Evolutionary conservation across 331 rosid genomes (phyloP).

Genomic region (Malus hybrid): DNA sequence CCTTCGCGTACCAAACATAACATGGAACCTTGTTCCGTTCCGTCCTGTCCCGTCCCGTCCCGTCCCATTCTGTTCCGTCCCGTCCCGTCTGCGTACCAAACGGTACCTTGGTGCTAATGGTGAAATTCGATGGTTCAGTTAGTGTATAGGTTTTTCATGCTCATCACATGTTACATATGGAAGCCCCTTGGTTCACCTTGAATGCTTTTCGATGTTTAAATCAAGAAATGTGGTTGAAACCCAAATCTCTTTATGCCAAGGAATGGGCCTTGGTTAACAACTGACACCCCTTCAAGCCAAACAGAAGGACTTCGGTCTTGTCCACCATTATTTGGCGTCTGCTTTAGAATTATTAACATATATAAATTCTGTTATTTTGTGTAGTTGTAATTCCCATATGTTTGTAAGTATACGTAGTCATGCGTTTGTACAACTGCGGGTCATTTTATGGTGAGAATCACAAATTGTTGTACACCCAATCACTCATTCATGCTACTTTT

Average conservation of each 20-base stretch:
- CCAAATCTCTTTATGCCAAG: not conserved
- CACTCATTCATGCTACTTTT: not conserved
- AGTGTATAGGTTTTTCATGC: not conserved
- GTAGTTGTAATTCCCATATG: not conserved
- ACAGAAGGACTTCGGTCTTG: not conserved
- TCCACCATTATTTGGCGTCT: not conserved
- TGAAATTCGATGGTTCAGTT: not conserved
- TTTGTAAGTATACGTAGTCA: not conserved
- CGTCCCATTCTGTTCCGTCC: too few relatives aligned
- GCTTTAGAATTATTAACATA: not conserved
- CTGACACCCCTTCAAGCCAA: not conserved
- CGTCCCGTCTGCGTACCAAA: too few relatives aligned
- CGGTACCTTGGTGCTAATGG: too few relatives aligned
- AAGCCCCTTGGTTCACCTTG: not conserved
- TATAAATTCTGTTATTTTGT: not conserved
- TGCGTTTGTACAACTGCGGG: not conserved
- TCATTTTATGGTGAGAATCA: not conserved
- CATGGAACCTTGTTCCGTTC: too few relatives aligned
- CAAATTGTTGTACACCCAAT: not conserved
- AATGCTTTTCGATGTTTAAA: not conserved
- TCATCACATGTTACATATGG: not conserved
- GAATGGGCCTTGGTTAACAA: not conserved
- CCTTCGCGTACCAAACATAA: too few relatives aligned
- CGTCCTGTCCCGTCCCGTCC: too few relatives aligned
- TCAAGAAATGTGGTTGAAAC: not conserved